Base-by-base conservation (phyloP, 164 flowering plant genomes). In the Magnolia kwangsiensis region DNA sequence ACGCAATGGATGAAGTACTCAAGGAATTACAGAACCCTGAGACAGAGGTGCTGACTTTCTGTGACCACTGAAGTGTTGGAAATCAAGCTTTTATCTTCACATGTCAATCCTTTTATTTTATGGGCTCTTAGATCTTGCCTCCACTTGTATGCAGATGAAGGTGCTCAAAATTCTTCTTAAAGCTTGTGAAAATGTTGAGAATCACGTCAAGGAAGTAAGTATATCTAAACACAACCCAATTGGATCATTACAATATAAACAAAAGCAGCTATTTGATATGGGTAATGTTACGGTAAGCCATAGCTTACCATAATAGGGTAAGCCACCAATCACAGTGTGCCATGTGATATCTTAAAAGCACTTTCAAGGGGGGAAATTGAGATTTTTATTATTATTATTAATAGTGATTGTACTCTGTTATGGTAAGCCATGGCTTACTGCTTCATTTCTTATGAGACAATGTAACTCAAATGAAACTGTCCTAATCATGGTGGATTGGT, bases 191-290 rank as follows among this genome's bases (percentile, higher is more conserved):
- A 75, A 75, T 71, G 51, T 68, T 37, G 73, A 72, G 23, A 50
- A 66, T 49, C 75, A 79, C 58, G 69, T 67, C 50, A 75, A 75
- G 23, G 50, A 79, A 72, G 81, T 79, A 66, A 79, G 78, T 45
- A 16, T 24, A 77, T 72, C 51, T 29, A 50, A 20, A 11, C 9
- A 20, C 20, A 7, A 19, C 13, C 55, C 45, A 23, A 19, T 20
- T 8, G 51, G 13, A 29, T 20, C 0, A 50, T 45, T 8, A 19
- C 19, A 45, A 50, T 45, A 45, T 50, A 1, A 7, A 29, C 11
- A 31, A 9, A 13, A 51, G 45, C n/a, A 67, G 5, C 3, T 14
- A 13, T 18, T 8, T 70, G 61, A 16, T 55, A 10, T 55, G 61
- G 16, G 13, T 37, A 37, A 37, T 37, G 45, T 3, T 37, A 37